Conservation (phyloP, 2,329 filamentous ascomycete species). For the Geosmithia putterillii region DNA sequence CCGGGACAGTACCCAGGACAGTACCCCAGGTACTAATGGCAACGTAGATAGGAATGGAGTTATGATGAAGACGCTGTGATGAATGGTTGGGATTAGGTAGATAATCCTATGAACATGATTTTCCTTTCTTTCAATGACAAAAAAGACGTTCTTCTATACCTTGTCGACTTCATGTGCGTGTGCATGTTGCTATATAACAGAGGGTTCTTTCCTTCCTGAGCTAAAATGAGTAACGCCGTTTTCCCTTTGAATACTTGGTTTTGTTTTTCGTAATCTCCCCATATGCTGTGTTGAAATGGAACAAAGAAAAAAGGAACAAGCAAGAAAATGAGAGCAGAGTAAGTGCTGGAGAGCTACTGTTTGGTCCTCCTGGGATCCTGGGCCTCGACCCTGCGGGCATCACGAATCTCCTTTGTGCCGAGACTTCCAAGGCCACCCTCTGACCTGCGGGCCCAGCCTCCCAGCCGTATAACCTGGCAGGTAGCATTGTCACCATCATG, state of each 20-base stretch:
- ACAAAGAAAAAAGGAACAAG: constrained; percentile 2
- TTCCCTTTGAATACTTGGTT: no score
- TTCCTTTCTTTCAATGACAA: no score
- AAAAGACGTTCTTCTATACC: no score
- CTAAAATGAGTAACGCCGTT: no score
- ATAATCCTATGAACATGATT: no score
- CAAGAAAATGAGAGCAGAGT: constrained; percentile 1
- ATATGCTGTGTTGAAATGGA: not conserved
- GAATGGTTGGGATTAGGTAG: not conserved
- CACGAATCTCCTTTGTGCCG: constrained; percentile 83
- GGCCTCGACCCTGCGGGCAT: constrained; percentile 71
- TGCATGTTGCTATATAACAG: no score
- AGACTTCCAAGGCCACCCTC: constrained; percentile 84
- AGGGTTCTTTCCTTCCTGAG: no score
- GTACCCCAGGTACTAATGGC: constrained; percentile 3
- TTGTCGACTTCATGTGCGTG: no score
- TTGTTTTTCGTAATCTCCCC: no score
- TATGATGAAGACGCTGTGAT: not conserved
- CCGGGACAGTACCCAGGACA: constrained; percentile 27
- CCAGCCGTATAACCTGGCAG: constrained; percentile 53
- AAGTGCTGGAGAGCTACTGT: constrained; percentile 19
- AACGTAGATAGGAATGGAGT: not conserved
- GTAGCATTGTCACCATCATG: constrained; percentile 56
- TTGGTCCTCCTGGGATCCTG: constrained; percentile 65
- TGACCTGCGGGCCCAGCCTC: constrained; percentile 58